phyloP scores from a whole-genome alignment of 805 yeast genomes.

The Lipomyces spencermartinsiae region DNA sequence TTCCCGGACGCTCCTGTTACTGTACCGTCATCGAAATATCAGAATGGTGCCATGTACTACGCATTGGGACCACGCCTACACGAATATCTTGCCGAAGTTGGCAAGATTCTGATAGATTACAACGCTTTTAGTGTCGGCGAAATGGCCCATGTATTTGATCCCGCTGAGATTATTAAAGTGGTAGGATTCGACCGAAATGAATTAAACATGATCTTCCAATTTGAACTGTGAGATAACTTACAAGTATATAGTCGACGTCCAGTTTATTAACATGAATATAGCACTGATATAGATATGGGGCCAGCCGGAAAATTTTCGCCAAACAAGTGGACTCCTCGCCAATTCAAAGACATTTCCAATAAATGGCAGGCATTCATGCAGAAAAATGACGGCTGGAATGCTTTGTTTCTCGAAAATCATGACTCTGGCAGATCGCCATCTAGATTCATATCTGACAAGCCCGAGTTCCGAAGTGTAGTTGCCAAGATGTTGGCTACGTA shows the following conservation, averaged over 20 bases:
- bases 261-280: background rate
- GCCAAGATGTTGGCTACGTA: constrained; percentile 58
- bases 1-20: constrained; percentile 59
- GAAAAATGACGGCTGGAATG: constrained; percentile 63
- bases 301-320: constrained; percentile 25
- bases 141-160: constrained; percentile 53
- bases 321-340: constrained; percentile 19
- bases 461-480: constrained; percentile 48
- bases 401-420: constrained; percentile 64
- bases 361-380: constrained; percentile 48
- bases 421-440: constrained; percentile 63
- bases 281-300: constrained; percentile 32
- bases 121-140: constrained; percentile 67
- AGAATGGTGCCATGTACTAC: constrained; percentile 51
- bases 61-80: constrained; percentile 63
- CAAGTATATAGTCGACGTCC: too few relatives aligned
- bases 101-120: constrained; percentile 53
- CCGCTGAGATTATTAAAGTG: constrained; percentile 34
- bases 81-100: constrained; percentile 63
- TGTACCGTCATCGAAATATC: constrained; percentile 49
- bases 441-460: constrained; percentile 56
- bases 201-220: constrained; percentile 43
- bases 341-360: constrained; percentile 26
- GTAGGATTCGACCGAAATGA: constrained; percentile 42
- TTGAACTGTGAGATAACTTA: constrained; percentile 40